phyloP scores from a whole-genome alignment of 208 protist genomes.

The Acanthamoeba healyi region DNA sequence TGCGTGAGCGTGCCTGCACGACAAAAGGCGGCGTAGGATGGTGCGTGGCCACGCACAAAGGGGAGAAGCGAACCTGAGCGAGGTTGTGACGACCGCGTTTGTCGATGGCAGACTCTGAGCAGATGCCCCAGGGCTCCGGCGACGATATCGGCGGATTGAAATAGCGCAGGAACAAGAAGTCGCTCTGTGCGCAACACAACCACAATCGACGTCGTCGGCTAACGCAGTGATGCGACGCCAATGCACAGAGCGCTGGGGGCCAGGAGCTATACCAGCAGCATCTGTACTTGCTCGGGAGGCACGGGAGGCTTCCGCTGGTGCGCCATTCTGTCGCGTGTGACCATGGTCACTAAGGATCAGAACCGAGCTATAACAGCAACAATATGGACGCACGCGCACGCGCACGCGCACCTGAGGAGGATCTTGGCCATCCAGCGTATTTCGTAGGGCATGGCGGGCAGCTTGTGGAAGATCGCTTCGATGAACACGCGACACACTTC shows the following conservation, averaged over 20 bases:
- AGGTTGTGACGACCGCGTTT: background rate
- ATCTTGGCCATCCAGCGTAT: slow-evolving; percentile 44
- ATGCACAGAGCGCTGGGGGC: background rate
- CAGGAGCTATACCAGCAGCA: background rate
- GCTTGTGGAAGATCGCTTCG: slow-evolving; percentile 22
- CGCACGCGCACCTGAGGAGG: background rate
- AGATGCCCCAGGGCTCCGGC: slow-evolving; percentile 47
- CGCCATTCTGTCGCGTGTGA: too few species aligned
- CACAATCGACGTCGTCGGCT: too few species aligned
- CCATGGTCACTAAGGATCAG: too few species aligned
- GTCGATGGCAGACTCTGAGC: slow-evolving; percentile 6
- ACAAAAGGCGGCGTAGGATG: too few species aligned
- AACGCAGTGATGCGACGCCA: background rate
- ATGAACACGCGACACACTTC: slow-evolving; percentile 30
- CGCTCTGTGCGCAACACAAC: background rate
- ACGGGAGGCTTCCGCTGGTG: slow-evolving; percentile 4
- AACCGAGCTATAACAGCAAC: too few species aligned
- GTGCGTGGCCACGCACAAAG: too few species aligned
- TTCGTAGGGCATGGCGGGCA: slow-evolving; percentile 52
- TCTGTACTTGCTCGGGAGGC: background rate
- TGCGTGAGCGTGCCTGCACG: too few species aligned
- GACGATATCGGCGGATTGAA: slow-evolving; percentile 38
- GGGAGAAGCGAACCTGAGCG: too few species aligned
- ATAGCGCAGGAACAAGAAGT: slow-evolving; percentile 46
- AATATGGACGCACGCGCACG: too few species aligned